Percentiles rank a stretch among this genome's conserved stretches.
Evolutionary conservation across 495 filamentous ascomycete species (phyloP).

Genomic region (Aspergillus cristatus): DNA sequence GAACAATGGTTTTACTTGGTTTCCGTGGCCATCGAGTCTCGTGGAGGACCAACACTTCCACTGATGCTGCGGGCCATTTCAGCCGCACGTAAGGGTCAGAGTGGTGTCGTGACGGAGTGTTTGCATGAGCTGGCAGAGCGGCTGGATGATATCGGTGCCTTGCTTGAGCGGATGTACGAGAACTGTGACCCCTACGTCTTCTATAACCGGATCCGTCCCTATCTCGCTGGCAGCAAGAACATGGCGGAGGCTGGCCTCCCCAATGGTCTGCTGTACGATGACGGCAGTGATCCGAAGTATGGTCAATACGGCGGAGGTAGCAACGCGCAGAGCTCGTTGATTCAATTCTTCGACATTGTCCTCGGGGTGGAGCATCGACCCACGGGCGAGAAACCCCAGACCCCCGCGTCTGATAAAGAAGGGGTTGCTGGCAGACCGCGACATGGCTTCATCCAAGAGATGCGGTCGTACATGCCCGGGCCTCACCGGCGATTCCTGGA

Average conservation of each 20-base stretch:
- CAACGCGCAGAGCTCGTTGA: slow-evolving; percentile 89
- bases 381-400: slow-evolving; percentile 57
- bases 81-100: slow-evolving; percentile 67
- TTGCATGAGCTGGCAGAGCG: slow-evolving; percentile 73
- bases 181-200: slow-evolving; percentile 89
- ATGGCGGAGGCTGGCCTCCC: slow-evolving; percentile 91
- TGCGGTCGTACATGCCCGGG: slow-evolving; percentile 95
- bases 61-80: slow-evolving; percentile 80
- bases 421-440: slow-evolving; percentile 48
- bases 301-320: slow-evolving; percentile 81
- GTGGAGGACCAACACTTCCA: slow-evolving; percentile 79
- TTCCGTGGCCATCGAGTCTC: slow-evolving; percentile 90
- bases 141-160: slow-evolving; percentile 66
- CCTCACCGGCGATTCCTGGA: slow-evolving; percentile 82
- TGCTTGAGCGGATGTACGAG: slow-evolving; percentile 83
- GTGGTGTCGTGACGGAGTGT: slow-evolving; percentile 59
- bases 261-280: slow-evolving; percentile 77
- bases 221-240: slow-evolving; percentile 91
- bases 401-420: slow-evolving; percentile 28
- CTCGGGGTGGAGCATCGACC: slow-evolving; percentile 86
- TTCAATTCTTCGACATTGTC: slow-evolving; percentile 93
- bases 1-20: slow-evolving; percentile 98
- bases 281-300: slow-evolving; percentile 59
- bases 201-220: slow-evolving; percentile 87
- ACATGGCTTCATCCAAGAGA: slow-evolving; percentile 91